phyloP scores from a whole-genome alignment of 192 early-diverging fungal species.

The Coemansia sp. region DNA sequence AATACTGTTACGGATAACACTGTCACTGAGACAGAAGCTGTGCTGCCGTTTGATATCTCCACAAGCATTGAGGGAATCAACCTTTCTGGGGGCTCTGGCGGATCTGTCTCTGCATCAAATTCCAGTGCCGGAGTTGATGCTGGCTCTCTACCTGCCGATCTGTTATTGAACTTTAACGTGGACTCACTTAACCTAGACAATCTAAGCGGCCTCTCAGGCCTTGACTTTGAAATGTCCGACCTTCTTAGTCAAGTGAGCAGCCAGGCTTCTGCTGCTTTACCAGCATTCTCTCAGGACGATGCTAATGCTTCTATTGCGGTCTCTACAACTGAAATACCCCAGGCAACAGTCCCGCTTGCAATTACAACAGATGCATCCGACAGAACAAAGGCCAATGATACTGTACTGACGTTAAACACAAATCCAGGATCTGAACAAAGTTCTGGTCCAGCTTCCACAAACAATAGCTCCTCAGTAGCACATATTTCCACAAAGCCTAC shows the following conservation, averaged over 20 bases:
- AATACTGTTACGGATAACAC: not conserved
- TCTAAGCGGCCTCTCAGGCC: conserved; percentile 23
- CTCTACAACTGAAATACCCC: not conserved
- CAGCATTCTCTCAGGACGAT: not conserved
- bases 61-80: conserved; percentile 19
- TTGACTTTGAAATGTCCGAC: conserved; percentile 47
- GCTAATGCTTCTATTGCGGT: not conserved
- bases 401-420: too few species aligned
- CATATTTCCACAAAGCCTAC: not conserved
- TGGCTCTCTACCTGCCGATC: conserved; percentile 1
- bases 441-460: too few species aligned
- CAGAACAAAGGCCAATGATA: too few species aligned
- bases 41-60: conserved; percentile 13
- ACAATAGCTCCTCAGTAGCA: too few species aligned
- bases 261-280: not conserved
- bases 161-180: conserved; percentile 41
- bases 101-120: not conserved
- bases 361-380: not conserved
- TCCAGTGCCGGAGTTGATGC: not conserved
- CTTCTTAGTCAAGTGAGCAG: conserved; percentile 44
- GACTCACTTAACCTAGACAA: conserved; percentile 44
- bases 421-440: too few species aligned
- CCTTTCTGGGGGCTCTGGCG: conserved; percentile 9
- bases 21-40: conserved; percentile 1
- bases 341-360: conserved; percentile 1